Base-by-base conservation (phyloP, 768 basidiomycete species). In the Pisolithus albus region DNA sequence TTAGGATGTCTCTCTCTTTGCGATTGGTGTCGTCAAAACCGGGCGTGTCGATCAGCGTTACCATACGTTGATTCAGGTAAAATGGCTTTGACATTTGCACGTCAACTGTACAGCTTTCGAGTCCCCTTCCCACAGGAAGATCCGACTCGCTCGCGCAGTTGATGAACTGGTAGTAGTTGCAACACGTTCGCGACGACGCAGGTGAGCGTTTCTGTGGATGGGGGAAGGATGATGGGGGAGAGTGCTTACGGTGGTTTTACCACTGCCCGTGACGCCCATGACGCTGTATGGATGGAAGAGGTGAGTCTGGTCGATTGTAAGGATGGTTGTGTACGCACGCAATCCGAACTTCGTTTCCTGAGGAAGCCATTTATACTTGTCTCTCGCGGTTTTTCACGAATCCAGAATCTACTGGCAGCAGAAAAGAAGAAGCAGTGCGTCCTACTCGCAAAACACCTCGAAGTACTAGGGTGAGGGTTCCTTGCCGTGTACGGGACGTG, bases 41-140 rank as follows among this genome's bases (percentile, higher is more conserved):
- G 1, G 78, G 78, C 0, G 78, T 80, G 55, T 81, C 79, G 50
- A 81, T 72, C 10, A 81, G 61, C 1, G 64, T 71, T 19, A 80
- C 65, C 28, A 47, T 53, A 7, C 63, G 61, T 1, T 71, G 74
- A 44, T 75, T 70, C 4, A 77, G 51, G 24, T 65, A 51, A 57
- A 79, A 75, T 1, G 73, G 63, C 7, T 64, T 49, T 1, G 74
- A 61, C 3, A 66, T 55, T 52, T 75, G 68, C 0, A 81, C 70
- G 4, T 59, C 61, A 24, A 55, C 60, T 0, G 78, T 80, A 57
- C 75, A 78, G 5, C 77, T 79, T 32, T 71, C 61, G 23, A 77
- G 61, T 1, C 68, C 66, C 4, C 51, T 56, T 32, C 76, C 75
- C 21, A 78, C 68, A 7, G 59, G 60, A 16, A 79, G 59, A 18